These are phyloP conservation scores for Fusarium veterinarium DNA, from an alignment of 2,329 filamentous ascomycete genomes.

Conservation along the genomic window DNA sequence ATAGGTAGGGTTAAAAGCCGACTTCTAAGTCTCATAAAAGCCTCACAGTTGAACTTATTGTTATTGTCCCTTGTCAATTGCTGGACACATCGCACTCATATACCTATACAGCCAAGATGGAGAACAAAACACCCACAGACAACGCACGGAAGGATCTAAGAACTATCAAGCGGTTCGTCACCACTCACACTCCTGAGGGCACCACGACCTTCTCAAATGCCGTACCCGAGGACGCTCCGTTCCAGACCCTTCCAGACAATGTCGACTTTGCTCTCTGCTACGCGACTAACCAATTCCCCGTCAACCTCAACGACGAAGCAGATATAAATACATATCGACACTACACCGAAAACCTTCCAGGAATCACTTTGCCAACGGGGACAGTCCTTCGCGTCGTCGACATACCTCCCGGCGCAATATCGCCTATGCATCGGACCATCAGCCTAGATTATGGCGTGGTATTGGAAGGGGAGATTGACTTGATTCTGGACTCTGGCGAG, in stretches of 20 bases:
- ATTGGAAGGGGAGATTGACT: background rate
- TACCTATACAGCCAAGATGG: background rate
- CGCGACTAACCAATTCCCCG: background rate
- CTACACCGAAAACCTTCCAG: background rate
- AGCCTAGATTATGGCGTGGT: background rate
- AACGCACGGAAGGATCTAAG: background rate
- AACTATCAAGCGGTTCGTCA: background rate
- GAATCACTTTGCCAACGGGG: background rate
- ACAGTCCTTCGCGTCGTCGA: background rate
- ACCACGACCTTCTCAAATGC: background rate
- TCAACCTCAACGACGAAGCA: background rate
- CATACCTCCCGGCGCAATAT: background rate
- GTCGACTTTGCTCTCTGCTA: constrained; percentile 2
- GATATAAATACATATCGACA: background rate
- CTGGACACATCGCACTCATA: background rate
- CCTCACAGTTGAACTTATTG: fast-evolving
- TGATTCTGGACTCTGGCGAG: background rate
- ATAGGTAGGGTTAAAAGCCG: background rate
- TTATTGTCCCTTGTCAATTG: background rate
- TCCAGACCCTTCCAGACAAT: background rate
- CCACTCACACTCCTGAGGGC: background rate
- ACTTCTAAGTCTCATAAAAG: fast-evolving
- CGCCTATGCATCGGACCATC: background rate
- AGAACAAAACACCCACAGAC: background rate
- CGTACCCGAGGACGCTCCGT: background rate